Base-by-base conservation (phyloP, 106 monocot species). In the Dioscorea dumetorum region DNA sequence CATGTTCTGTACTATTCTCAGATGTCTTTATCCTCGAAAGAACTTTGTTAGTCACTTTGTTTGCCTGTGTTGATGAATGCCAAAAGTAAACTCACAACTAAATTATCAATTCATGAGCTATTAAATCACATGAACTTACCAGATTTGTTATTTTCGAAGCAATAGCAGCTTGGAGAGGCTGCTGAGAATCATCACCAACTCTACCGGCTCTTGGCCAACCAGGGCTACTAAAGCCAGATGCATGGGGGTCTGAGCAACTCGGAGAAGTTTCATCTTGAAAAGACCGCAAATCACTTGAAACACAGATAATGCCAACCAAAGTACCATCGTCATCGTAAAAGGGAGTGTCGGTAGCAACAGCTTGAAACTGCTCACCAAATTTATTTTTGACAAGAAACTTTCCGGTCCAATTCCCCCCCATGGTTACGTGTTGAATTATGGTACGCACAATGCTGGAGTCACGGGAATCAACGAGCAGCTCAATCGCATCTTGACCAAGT, bases 351-450 rank as follows among this genome's bases (percentile, higher is more conserved):
- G 89, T 97, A 14, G 79, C 61, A 76, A 92, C 71, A 57, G 81
- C 81, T 56, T 87, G 23, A 84, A 97, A 97, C 1, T 35, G 72
- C 24, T 90, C 92, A 50, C 97, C 97, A 50, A 60, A 66, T 70
- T 90, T 97, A 58, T 84, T 92, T 73, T 85, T 92, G 8, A 85
- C 80, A 28, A 86, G 80, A 60, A 97, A 85, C 67, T 87, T 97
- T 14, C 92, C 97, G 3, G 86, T 82, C 97, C 97, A 97, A 77
- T 79, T 92, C 61, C 80, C 89, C 17, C 97, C 91, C 66, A 70
- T 67, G 20, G 58, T 72, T 69, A 83, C 73, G 12, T 66, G 74
- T 33, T 80, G 66, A 57, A 87, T 58, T 28, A 97, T 87, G 63
- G 34, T 64, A 64, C 33, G 34, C 18, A 35, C 64, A 18, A 64